Evolutionary conservation across 192 early-diverging fungal genomes (phyloP).

Genomic region (Mortierella claussenii): DNA sequence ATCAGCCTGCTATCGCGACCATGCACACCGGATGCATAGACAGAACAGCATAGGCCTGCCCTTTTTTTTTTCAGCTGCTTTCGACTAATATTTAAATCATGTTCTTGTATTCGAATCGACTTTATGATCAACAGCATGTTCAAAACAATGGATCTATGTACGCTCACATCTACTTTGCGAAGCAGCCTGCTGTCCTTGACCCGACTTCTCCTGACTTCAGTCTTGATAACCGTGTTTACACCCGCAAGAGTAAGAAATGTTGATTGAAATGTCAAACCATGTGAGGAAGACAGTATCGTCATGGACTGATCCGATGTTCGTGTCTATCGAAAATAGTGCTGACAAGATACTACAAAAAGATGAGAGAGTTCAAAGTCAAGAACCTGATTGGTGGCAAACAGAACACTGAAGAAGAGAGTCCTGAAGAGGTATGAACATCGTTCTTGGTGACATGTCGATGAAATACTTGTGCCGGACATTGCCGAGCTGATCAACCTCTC

Average conservation of each 20-base stretch:
- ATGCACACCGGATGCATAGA: too few species aligned
- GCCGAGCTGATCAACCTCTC: too few species aligned
- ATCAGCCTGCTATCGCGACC: too few species aligned
- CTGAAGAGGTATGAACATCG: slow-evolving; percentile 15
- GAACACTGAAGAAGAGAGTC: slow-evolving; percentile 45
- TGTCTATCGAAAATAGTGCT: slow-evolving; percentile 48
- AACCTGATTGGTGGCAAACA: slow-evolving; percentile 56
- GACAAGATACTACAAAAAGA: slow-evolving; percentile 63
- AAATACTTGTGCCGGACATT: background rate
- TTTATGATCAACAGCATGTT: slow-evolving; percentile 43
- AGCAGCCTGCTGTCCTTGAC: slow-evolving; percentile 52
- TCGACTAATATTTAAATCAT: too few species aligned
- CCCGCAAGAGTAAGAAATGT: slow-evolving; percentile 60
- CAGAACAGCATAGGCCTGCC: too few species aligned
- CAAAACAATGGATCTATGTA: slow-evolving; percentile 68
- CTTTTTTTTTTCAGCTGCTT: too few species aligned
- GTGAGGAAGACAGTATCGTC: too few species aligned
- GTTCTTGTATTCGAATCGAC: background rate
- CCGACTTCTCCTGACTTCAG: slow-evolving; percentile 52
- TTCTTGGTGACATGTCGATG: background rate
- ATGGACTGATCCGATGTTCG: too few species aligned
- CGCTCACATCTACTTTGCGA: slow-evolving; percentile 69
- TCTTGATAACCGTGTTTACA: slow-evolving; percentile 57
- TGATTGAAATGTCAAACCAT: too few species aligned
- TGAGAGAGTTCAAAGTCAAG: slow-evolving; percentile 60